A percentile compares a stretch with the other conserved stretches of the same genome.
Evolutionary conservation across 1,139 yeast species (phyloP).

Genomic region (Diutina mesorugosa): DNA sequence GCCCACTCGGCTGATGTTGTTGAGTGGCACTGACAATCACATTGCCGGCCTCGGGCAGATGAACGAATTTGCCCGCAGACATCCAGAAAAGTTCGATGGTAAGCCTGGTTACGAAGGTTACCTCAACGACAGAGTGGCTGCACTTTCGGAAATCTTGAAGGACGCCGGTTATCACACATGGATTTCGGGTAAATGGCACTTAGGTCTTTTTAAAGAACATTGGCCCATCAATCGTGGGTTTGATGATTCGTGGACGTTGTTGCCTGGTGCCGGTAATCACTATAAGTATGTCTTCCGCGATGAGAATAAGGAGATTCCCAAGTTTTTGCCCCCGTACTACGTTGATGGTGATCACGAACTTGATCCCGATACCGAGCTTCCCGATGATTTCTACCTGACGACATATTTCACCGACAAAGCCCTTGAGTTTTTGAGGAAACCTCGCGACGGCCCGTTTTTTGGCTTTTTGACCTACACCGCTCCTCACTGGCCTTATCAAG

Average conservation of each 20-base stretch:
- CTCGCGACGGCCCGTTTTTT: constrained; percentile 33
- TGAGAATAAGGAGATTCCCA: constrained; percentile 11
- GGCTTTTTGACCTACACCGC: constrained; percentile 44
- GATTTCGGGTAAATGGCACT: constrained; percentile 47
- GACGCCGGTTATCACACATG: constrained; percentile 35
- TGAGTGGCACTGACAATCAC: constrained; percentile 50
- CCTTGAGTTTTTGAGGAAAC: constrained; percentile 20
- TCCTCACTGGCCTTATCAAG: constrained; percentile 54
- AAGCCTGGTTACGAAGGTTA: constrained; percentile 49
- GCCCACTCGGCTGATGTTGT: constrained; percentile 49
- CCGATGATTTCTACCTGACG: constrained; percentile 36
- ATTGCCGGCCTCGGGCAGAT: constrained; percentile 51
- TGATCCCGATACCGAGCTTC: constrained; percentile 20
- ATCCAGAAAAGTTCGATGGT: constrained; percentile 25
- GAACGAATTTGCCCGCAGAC: constrained; percentile 32
- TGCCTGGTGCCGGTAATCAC: constrained; percentile 51
- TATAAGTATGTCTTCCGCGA: constrained; percentile 33
- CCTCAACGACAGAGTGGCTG: constrained; percentile 38
- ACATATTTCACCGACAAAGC: constrained; percentile 31
- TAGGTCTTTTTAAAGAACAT: constrained; percentile 34
- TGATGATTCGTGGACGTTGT: constrained; percentile 33
- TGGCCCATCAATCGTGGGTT: constrained; percentile 43
- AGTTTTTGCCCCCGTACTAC: constrained; percentile 22
- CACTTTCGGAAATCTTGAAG: constrained; percentile 37
- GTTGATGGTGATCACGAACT: constrained; percentile 22